Percentiles rank a stretch among this genome's conserved stretches.
These are phyloP conservation scores for Ophiostoma triangulosporum DNA, from an alignment of 2,329 filamentous ascomycete genomes.

Conservation along the genomic window DNA sequence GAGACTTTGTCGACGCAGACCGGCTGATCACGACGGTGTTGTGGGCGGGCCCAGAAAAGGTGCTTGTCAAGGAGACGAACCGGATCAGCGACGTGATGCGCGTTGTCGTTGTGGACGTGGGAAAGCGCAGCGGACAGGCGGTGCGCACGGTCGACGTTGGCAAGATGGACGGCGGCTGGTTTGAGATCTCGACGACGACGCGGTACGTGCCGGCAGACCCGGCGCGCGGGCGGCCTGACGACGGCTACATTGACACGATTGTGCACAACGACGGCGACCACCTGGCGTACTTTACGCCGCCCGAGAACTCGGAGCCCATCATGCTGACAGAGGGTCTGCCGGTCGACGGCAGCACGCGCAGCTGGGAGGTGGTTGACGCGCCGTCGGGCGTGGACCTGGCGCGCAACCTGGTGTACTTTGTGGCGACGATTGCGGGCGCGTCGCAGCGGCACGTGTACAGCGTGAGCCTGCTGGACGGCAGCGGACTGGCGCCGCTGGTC, in stretches of 20 bases:
- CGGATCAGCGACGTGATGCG: slow-evolving; percentile 85
- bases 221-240: slow-evolving; percentile 56
- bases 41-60: slow-evolving; percentile 67
- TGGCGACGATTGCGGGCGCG: slow-evolving; percentile 72
- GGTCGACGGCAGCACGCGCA: slow-evolving; percentile 9
- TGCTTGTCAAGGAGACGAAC: slow-evolving; percentile 85
- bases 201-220: slow-evolving; percentile 76
- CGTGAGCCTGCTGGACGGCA: slow-evolving; percentile 72
- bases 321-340: slow-evolving; percentile 64
- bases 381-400: slow-evolving; percentile 74
- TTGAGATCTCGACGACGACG: slow-evolving; percentile 81
- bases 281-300: slow-evolving; percentile 79
- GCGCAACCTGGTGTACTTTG: slow-evolving; percentile 82
- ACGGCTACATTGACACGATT: slow-evolving; percentile 88
- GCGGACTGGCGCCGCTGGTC: slow-evolving; percentile 58
- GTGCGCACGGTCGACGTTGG: slow-evolving; percentile 69
- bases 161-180: slow-evolving; percentile 89
- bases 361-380: slow-evolving; percentile 83
- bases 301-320: slow-evolving; percentile 69
- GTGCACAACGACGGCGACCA: slow-evolving; percentile 82
- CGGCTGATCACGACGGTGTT: slow-evolving; percentile 85
- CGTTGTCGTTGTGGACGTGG: slow-evolving; percentile 73
- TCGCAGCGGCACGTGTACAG: slow-evolving; percentile 88
- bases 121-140: slow-evolving; percentile 57
- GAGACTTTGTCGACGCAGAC: slow-evolving; percentile 67